Base-by-base conservation (phyloP, 768 basidiomycete genomes). In the Leucocoprinus sp. region DNA sequence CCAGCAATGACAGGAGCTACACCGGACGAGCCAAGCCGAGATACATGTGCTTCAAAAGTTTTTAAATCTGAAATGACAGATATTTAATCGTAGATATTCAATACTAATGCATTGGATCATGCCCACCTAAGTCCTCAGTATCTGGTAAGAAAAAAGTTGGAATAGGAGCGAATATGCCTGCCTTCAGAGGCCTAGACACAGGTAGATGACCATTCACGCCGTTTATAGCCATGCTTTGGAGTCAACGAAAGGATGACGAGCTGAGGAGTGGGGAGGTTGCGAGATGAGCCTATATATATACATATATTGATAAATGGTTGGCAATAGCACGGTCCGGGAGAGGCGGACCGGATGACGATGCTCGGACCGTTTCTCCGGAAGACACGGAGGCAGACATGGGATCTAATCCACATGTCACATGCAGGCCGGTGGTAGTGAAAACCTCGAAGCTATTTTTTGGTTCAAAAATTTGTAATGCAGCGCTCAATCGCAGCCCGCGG, bases 111-210 rank as follows among this genome's bases (percentile, higher is more conserved):
- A n/a, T n/a, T n/a, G n/a, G n/a, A n/a, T n/a, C n/a, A n/a, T 26
- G 68, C 78, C 58, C 55, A 88, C 90, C 91, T 45, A 95, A 75
- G 54, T 93, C 89, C 62, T 93, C 87, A 33, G 80, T 75, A 27
- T 71, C 74, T 1, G 72, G 69, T 15, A 80, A 60, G 70, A 90
- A 93, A 69, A 95, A 93, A 12, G 90, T 78, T 24, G 83, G 88
- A 55, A 95, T 78, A 24, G 93, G 93, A 8, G 86, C 84, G 63
- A 75, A 93, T 46, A 95, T 76, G 35, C 92, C 90, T 18, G 87
- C 62, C 44, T 68, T 75, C 52, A 95, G 67, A 14, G 75, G 72
- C 44, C 86, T 81, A 46, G 65, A 58, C 35, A 64, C 51, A 7
- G 49, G 48, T 18, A 57, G 57, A 43, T 53, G 46, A 19, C 58